Base-by-base conservation (phyloP, 2,329 filamentous ascomycete species). In the Apiospora koreana region DNA sequence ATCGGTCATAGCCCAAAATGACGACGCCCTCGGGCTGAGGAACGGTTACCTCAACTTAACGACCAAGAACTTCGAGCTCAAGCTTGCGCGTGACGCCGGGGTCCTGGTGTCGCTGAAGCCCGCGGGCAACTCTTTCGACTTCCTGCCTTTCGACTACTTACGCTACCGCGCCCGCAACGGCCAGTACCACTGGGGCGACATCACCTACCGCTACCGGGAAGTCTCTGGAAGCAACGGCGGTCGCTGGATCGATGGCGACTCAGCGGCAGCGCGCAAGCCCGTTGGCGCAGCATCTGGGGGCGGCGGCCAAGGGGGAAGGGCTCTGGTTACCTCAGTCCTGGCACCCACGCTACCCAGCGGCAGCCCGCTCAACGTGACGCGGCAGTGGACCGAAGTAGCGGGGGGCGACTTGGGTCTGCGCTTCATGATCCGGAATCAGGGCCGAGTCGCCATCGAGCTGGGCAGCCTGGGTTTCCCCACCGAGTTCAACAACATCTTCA, bases 401-500 rank as follows among this genome's bases (percentile, higher is more conserved):
- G 65, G 81, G 0, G 83, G 83, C 1, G 86, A 89, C 70, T 75
- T 90, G 2, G 85, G 81, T 7, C 78, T 91, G 3, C 81, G 81
- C 21, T 86, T 89, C 75, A 87, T 83, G 2, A 73, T 89, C 25
- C 80, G 79, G 12, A 90, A 89, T 71, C 77, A 77, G 0, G 84
- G 77, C 0, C 73, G 74, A 0, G 72, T 75, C 0, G 71, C 79
- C 0, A 69, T 90, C 2, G 88, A 90, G 70, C 77, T 91, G 6
- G 88, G 88, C 1, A 85, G 85, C 65, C 80, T 90, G 1, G 88
- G 88, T 0, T 85, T 91, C 67, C 88, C 88, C 0, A 83, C 87
- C 25, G 87, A 89, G 75, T 88, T 90, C 80, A 90, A 90, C 79
- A 90, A 86, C 76, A 89, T 91, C 73, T 90, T 90, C 74, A 88